Percentiles rank a stretch among this genome's conserved stretches.
Conservation (phyloP, 345 rosid genomes). For the Trapa bicornis region DNA sequence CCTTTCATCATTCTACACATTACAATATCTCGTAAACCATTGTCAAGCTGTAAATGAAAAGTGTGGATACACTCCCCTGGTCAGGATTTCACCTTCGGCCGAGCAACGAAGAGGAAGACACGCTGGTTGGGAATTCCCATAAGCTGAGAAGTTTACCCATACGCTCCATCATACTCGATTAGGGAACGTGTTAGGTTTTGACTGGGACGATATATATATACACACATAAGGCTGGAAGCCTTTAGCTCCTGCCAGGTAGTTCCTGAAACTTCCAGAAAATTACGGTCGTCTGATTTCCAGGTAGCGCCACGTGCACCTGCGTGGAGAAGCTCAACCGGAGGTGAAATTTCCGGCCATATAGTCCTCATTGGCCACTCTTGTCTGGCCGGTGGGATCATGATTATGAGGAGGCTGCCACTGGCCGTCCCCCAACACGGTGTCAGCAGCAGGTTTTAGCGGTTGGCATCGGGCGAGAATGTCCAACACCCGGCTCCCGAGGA, state of each 20-base stretch:
- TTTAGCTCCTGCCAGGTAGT: neutral
- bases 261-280: constrained; percentile 9
- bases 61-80: neutral
- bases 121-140: neutral
- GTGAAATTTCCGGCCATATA: neutral
- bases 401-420: constrained; percentile 4
- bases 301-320: too few relatives aligned
- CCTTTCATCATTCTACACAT: too few relatives aligned
- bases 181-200: too few relatives aligned
- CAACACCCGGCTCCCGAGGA: constrained; percentile 5
- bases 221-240: too few relatives aligned
- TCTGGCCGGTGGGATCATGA: neutral
- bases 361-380: neutral
- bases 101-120: neutral
- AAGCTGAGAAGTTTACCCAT: neutral
- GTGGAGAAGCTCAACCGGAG: too few relatives aligned
- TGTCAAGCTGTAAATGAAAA: too few relatives aligned
- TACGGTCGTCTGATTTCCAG: constrained; percentile 3
- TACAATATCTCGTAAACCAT: too few relatives aligned
- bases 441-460: constrained; percentile 19
- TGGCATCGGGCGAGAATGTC: constrained; percentile 8
- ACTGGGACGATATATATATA: too few relatives aligned
- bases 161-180: too few relatives aligned
- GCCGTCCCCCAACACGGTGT: constrained; percentile 17
- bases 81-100: neutral